Conservation (phyloP, 2,329 filamentous ascomycete genomes). For the Fusarium circinatum region DNA sequence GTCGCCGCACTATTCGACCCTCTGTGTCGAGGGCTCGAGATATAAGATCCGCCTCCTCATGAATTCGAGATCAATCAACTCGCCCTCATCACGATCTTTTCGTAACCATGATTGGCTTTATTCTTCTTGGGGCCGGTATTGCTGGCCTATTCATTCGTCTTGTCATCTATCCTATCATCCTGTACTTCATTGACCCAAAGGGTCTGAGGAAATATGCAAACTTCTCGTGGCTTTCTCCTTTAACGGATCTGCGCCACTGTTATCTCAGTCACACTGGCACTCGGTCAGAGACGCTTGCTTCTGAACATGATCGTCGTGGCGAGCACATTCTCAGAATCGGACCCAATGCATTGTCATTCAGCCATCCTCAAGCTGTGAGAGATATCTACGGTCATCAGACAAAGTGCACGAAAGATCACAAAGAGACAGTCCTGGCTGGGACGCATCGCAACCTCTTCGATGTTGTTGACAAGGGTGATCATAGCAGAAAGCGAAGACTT, state of each 20-base stretch:
- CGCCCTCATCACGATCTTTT: accelerated
- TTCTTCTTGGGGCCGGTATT: constrained; percentile 2
- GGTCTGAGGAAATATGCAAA: constrained; percentile 39
- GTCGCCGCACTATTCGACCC: not conserved
- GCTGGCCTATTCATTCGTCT: constrained; percentile 17
- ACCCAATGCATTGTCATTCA: constrained; percentile 43
- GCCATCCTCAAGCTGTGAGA: constrained; percentile 34
- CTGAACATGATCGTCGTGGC: constrained; percentile 54
- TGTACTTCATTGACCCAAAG: constrained; percentile 49
- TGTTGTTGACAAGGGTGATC: constrained; percentile 62
- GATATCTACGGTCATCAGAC: constrained; percentile 58
- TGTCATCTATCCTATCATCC: constrained; percentile 28
- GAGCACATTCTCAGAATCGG: constrained; percentile 45
- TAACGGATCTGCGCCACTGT: constrained; percentile 36
- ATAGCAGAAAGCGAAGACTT: constrained; percentile 61
- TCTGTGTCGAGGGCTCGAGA: not conserved
- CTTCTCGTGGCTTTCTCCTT: constrained; percentile 33
- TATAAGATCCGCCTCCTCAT: not conserved
- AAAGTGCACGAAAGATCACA: constrained; percentile 59
- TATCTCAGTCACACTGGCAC: constrained; percentile 43
- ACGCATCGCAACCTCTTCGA: constrained; percentile 63
- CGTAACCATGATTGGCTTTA: not conserved
- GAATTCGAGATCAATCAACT: not conserved
- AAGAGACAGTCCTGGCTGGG: constrained; percentile 57
- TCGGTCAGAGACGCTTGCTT: constrained; percentile 58